These are phyloP conservation scores for Dentiscutata heterogama DNA, from an alignment of 371 early-diverging fungal species.

Conservation along the genomic window DNA sequence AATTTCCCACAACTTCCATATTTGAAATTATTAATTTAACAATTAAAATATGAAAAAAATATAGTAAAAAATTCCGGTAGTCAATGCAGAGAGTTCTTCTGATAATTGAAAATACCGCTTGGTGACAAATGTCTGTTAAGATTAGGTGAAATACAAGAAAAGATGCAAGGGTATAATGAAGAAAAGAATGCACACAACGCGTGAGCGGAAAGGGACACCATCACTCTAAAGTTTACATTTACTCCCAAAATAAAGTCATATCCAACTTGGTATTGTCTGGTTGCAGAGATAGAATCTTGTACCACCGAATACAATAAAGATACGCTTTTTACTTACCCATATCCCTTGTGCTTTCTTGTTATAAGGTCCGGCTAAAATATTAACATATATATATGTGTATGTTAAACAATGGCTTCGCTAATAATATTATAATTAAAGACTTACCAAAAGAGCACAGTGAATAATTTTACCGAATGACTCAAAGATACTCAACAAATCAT, in stretches of 20 bases:
- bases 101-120: slow-evolving; percentile 22
- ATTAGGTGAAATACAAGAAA: slow-evolving; percentile 27
- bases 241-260: too few relatives aligned
- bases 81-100: slow-evolving; percentile 18
- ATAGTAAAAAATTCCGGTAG: neutral
- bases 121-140: slow-evolving; percentile 43
- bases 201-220: slow-evolving; percentile 3
- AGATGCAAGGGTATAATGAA: slow-evolving; percentile 30
- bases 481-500: slow-evolving; percentile 75
- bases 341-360: slow-evolving; percentile 71
- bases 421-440: slow-evolving; percentile 15
- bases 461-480: slow-evolving; percentile 78
- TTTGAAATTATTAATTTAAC: slow-evolving; percentile 4
- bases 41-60: neutral
- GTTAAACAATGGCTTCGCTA: too few relatives aligned
- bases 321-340: slow-evolving; percentile 65
- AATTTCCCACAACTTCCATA: slow-evolving; percentile 36
- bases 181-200: slow-evolving; percentile 24
- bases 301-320: neutral
- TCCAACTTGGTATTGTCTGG: too few relatives aligned
- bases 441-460: slow-evolving; percentile 71
- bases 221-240: too few relatives aligned
- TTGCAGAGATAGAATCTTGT: too few relatives aligned
- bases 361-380: slow-evolving; percentile 59
- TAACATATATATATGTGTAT: neutral